These are phyloP conservation scores for Rhizophagus sp. DNA, from an alignment of 192 early-diverging fungal genomes.

Conservation along the genomic window DNA sequence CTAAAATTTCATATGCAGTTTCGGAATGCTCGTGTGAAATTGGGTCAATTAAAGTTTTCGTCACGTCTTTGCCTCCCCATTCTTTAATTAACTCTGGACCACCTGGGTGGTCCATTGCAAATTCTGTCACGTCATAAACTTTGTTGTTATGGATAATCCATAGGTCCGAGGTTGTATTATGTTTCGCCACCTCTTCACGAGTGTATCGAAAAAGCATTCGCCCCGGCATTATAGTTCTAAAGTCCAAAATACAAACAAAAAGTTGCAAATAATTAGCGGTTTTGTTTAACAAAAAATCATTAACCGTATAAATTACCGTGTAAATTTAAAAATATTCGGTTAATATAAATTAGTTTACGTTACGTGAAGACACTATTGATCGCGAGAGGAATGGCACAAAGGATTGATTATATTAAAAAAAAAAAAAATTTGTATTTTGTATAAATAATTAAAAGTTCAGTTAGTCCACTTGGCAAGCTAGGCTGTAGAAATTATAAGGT, in stretches of 20 bases:
- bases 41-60: constrained; percentile 74
- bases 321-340: no score
- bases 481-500: no score
- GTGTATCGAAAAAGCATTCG: constrained; percentile 38
- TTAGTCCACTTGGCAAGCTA: no score
- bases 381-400: no score
- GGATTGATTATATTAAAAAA: no score
- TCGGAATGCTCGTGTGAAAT: constrained; percentile 78
- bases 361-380: no score
- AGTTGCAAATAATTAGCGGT: no score
- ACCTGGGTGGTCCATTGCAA: constrained; percentile 90
- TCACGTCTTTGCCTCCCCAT: constrained; percentile 86
- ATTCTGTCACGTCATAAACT: constrained; percentile 88
- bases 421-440: no score
- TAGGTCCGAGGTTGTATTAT: constrained; percentile 68
- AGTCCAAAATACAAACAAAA: no score
- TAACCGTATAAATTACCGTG: not conserved
- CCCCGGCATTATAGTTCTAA: constrained; percentile 18
- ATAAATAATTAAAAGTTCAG: no score
- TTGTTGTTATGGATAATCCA: constrained; percentile 83
- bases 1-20: constrained; percentile 84
- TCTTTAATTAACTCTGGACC: constrained; percentile 87
- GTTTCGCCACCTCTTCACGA: constrained; percentile 67
- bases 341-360: no score
- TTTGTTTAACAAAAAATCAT: not conserved